Percentiles rank a stretch among this genome's conserved stretches.
These are phyloP conservation scores for Rhododendron kiyosumense DNA, from an alignment of 148 eudicot species.

Conservation along the genomic window DNA sequence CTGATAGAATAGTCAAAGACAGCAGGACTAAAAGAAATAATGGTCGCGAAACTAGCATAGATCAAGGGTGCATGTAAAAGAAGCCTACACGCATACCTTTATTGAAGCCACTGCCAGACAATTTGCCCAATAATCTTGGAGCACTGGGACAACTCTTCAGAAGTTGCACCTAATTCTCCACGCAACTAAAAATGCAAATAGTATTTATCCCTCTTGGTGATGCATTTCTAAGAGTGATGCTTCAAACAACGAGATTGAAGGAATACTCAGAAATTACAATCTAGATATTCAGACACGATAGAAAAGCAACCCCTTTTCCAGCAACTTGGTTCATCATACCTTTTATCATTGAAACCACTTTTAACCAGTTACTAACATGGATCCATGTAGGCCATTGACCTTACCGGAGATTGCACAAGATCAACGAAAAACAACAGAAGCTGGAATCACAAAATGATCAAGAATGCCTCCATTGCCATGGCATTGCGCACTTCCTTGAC, in stretches of 20 bases:
- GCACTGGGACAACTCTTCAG: not conserved
- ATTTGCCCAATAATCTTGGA: not conserved
- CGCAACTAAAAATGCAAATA: not conserved
- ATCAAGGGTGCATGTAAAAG: not conserved
- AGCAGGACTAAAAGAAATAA: not conserved
- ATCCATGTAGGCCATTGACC: not conserved
- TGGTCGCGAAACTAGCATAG: not conserved
- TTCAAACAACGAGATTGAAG: not conserved
- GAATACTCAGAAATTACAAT: not conserved
- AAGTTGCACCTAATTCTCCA: not conserved
- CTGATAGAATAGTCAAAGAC: not conserved
- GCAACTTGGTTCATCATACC: not conserved
- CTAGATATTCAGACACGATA: not conserved
- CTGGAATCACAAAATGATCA: not conserved
- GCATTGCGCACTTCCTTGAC: not conserved
- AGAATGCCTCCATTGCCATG: not conserved
- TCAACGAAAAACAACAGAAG: not conserved
- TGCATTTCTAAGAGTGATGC: not conserved
- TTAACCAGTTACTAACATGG: not conserved
- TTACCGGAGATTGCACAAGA: not conserved
- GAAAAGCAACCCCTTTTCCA: not conserved
- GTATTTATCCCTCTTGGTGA: not conserved
- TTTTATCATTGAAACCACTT: not conserved
- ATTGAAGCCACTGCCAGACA: not conserved
- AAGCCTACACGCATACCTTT: not conserved